Evolutionary conservation across 306 rosid species (phyloP), one percentile per base, ranked within the genome.

Genomic region (Corylus avellana): DNA sequence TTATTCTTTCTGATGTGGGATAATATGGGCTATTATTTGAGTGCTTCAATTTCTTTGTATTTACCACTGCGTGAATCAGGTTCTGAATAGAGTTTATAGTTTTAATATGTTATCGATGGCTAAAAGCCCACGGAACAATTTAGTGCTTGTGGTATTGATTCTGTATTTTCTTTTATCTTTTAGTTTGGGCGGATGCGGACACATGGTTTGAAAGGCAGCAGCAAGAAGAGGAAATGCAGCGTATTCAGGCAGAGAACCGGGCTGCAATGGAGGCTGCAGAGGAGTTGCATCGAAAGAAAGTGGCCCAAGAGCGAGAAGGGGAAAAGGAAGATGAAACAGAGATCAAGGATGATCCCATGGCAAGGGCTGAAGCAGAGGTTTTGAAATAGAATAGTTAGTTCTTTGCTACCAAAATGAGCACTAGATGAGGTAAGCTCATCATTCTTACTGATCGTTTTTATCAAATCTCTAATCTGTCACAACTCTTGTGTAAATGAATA

Each of bases 111-210:
- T 54, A 54, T 5, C 0, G 6, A n/a, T 5, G n/a, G 58, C 58
- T 54, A 17, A 22, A 22, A 58, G 64, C 7, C 64, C 64, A 11
- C 1, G 66, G 25, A 55, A 27, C 3, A 70, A 14, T 74, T 70
- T 67, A 66, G 12, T n/a, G 1, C 13, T 53, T 51, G 53, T 50
- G 54, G 42, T 39, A 46, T 73, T 77, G 56, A 82, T 67, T 42
- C 56, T 49, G 2, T 67, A 18, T 62, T 29, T 66, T 75, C 20
- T 64, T 12, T 18, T 25, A 49, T 22, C 69, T 12, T 74, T 32
- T 79, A 94, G 98, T 95, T 80, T 95, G 98, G 98, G 98, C 97
- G 73, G 98, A 95, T 84, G 98, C 98, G 22, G 98, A 95, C 89
- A 95, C 98, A 0, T 95, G 97, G 98, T 95, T 95, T 85, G 97